Evolutionary conservation across 495 filamentous ascomycete species (phyloP), one percentile per base, ranked within the genome.

Genomic region (Penicillium waksmanii): DNA sequence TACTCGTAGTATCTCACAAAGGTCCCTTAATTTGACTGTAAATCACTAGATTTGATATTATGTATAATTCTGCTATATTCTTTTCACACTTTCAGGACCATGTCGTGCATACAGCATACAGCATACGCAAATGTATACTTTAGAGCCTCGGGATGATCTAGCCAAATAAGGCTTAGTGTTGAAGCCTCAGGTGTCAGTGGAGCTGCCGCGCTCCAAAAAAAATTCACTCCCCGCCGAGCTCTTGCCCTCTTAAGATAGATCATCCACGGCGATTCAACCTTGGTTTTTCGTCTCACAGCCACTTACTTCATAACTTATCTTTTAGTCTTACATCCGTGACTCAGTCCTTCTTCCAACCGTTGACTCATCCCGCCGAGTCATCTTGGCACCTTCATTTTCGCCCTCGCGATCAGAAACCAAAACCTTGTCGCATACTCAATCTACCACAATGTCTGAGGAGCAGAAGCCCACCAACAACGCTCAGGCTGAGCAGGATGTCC

Each of bases 401-500:
- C 19, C 10, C 15, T 48, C 18, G 46, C 21, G 23, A 48, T 15
- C 15, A 10, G 3, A 9, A 23, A 5, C 46, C 21, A 12, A 33
- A 49, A 23, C 19, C 43, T 53, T 43, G 25, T 50, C 51, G 42
- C 42, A 51, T 33, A 47, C 42, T 49, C 21, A 43, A 42, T 35
- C 15, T 25, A 49, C 61, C 60, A 66, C 51, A 25, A 81, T 81
- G 77, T 64, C 78, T 57, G 76, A 74, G 21, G 75, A 78, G 65
- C 69, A 76, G 52, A 79, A 79, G 66, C 60, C 69, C 52, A 64
- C 65, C 57, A 62, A 66, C 55, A 80, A 80, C 51, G 61, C 68
- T 43, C 76, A 77, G 50, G 75, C 78, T 15, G 75, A 74, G 60
- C 69, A 78, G 68, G 77, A 80, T 68, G 78, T 81, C 35, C 76